Evolutionary conservation across 768 basidiomycete species (phyloP), one percentile per base, ranked within the genome.

Genomic region (Pulveroboletus sp.): DNA sequence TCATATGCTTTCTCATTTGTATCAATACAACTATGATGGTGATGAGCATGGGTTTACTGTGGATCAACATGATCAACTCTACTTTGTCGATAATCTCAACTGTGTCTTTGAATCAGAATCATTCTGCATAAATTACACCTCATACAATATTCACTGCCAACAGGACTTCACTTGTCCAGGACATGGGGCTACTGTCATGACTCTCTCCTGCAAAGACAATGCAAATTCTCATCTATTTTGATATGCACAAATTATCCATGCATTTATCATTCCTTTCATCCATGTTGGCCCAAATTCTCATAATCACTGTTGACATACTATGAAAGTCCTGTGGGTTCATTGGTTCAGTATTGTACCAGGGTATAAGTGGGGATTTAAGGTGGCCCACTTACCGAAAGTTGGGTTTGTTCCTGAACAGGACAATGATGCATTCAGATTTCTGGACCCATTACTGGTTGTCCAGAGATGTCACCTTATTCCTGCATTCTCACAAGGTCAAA

Each of bases 361-460:
- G n/a, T n/a, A n/a, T n/a, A n/a, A n/a, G n/a, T 1, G 32, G 50
- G 50, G 32, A 39, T 2, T 41, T 46, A 37, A 9, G 2, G 16
- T 8, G 22, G n/a, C 5, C 31, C 17, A 3, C 9, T 1, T 46
- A 5, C 44, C 39, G 2, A 51, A 47, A 32, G 9, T 51, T 5
- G 31, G 44, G 1, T 46, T 46, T 13, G 13, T 51, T 2, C 44
- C 44, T n/a, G 38, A 47, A 32, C n/a, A 16, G 2, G 35, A 20
- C 19, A 10, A 36, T 5, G n/a, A 69, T 36, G 66, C 69, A 0
- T 73, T 72, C 57, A 69, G 71, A 2, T 73, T 73, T 45, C 43
- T 73, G 3, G 62, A 68, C 45, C 70, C 70, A 0, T 19, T 48
- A 6, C 34, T 39, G 4, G 62, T 68, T n/a, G 60, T 71, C 24